Conservation (phyloP, 768 basidiomycete genomes). For the Mycena rebaudengoi region DNA sequence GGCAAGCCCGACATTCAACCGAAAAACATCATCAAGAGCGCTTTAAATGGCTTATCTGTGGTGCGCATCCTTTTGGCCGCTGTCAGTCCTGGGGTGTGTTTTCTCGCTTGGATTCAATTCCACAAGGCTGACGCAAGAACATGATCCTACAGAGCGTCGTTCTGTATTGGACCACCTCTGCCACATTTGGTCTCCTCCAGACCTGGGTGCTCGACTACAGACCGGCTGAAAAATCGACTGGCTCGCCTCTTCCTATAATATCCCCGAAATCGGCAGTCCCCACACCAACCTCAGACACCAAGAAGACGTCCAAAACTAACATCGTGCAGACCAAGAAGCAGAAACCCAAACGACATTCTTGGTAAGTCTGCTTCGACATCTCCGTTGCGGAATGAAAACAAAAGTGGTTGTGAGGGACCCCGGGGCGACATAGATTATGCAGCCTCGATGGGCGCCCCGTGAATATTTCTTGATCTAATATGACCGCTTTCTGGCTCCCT, state of each 20-base stretch:
- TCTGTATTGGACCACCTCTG: slow-evolving; percentile 83
- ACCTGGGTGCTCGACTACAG: slow-evolving; percentile 73
- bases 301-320: background rate
- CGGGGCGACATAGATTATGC: slow-evolving; percentile 30
- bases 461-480: slow-evolving; percentile 93
- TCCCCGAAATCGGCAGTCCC: background rate
- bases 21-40: slow-evolving; percentile 59
- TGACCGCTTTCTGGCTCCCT: slow-evolving; percentile 54
- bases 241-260: slow-evolving; percentile 5
- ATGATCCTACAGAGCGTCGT: slow-evolving; percentile 60
- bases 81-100: slow-evolving; percentile 75
- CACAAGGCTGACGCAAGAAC: slow-evolving; percentile 12
- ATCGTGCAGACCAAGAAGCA: slow-evolving; percentile 15
- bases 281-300: background rate
- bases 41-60: slow-evolving; percentile 65
- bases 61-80: slow-evolving; percentile 73
- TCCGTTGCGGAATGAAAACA: slow-evolving; percentile 67
- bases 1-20: slow-evolving; percentile 54
- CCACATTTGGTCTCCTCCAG: slow-evolving; percentile 75
- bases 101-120: background rate
- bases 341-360: slow-evolving; percentile 10
- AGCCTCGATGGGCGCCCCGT: slow-evolving; percentile 57
- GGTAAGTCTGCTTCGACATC: slow-evolving; percentile 34
- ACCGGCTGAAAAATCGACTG: background rate
- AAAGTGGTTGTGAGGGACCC: slow-evolving; percentile 81